These are phyloP conservation scores for Phlyctochytrium arcticum DNA, from an alignment of 192 early-diverging fungal species.

Conservation along the genomic window DNA sequence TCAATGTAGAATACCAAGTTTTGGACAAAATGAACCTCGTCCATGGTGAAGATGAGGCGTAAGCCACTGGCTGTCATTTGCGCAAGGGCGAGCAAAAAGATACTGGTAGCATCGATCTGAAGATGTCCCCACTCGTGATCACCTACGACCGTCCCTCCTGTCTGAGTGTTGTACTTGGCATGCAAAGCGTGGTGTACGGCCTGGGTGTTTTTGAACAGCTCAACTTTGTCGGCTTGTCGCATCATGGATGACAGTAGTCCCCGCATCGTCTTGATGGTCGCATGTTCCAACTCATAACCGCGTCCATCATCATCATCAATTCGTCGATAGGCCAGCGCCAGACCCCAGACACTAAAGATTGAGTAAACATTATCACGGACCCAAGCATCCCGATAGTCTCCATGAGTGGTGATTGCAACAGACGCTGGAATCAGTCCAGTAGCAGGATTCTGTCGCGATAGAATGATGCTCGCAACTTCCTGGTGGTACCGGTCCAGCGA, in stretches of 20 bases:
- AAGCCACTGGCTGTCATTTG: slow-evolving; percentile 80
- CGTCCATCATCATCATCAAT: slow-evolving; percentile 79
- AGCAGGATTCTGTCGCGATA: slow-evolving; percentile 72
- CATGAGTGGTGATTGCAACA: slow-evolving; percentile 80
- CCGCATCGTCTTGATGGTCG: slow-evolving; percentile 82
- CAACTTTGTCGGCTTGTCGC: slow-evolving; percentile 77
- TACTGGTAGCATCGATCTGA: slow-evolving; percentile 83
- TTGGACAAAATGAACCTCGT: slow-evolving; percentile 81
- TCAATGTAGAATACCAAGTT: slow-evolving; percentile 90
- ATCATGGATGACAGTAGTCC: slow-evolving; percentile 78
- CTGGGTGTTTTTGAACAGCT: slow-evolving; percentile 80
- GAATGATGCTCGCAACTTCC: slow-evolving; percentile 68
- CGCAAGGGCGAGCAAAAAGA: slow-evolving; percentile 73
- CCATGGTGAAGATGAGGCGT: slow-evolving; percentile 71
- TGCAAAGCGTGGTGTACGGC: slow-evolving; percentile 70
- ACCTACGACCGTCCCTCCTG: slow-evolving; percentile 79
- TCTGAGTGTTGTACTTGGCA: slow-evolving; percentile 77
- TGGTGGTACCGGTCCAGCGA: slow-evolving; percentile 72
- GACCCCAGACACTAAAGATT: slow-evolving; percentile 76
- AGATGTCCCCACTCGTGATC: slow-evolving; percentile 85
- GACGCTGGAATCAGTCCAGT: slow-evolving; percentile 86
- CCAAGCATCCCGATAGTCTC: slow-evolving; percentile 88
- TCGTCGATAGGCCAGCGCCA: slow-evolving; percentile 78
- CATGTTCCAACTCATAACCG: slow-evolving; percentile 80
- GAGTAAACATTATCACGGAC: slow-evolving; percentile 91